These are phyloP conservation scores for Ceratobasidium sp. DNA, from an alignment of 1,284 basidiomycete species.

Conservation along the genomic window DNA sequence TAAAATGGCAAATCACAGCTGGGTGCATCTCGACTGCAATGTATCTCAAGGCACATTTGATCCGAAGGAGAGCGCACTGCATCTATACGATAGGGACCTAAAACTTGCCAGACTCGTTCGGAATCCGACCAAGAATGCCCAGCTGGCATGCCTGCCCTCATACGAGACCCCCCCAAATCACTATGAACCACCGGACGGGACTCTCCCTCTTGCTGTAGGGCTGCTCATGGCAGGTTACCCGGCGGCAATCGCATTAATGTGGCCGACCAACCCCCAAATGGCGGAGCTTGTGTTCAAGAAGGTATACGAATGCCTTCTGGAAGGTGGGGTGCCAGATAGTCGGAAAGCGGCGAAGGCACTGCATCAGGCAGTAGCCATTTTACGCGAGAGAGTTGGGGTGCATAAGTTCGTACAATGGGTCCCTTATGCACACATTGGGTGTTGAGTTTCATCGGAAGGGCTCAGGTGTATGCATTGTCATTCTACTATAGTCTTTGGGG, in stretches of 20 bases:
- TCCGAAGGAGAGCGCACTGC: constrained; percentile 38
- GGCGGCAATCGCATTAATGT: constrained; percentile 58
- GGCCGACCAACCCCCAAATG: constrained; percentile 54
- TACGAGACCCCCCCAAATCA: not conserved
- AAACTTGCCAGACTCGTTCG: constrained; percentile 41
- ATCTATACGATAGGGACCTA: constrained; percentile 1
- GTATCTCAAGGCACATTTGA: not conserved
- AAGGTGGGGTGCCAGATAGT: constrained; percentile 22
- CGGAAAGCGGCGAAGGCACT: constrained; percentile 49
- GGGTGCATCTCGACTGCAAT: not conserved
- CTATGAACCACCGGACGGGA: not conserved
- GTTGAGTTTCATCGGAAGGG: too few species aligned
- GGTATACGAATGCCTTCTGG: constrained; percentile 50
- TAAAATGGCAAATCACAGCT: not conserved
- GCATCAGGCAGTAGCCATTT: constrained; percentile 36
- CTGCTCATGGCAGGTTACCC: not conserved
- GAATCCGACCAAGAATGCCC: not conserved
- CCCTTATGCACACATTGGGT: constrained; percentile 6
- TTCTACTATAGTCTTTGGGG: too few species aligned
- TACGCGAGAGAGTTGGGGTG: constrained; percentile 39
- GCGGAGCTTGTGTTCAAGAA: constrained; percentile 50
- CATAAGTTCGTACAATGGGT: not conserved
- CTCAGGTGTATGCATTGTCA: too few species aligned
- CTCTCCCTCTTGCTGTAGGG: not conserved
- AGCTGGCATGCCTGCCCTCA: not conserved